Percentiles rank a stretch among this genome's conserved stretches.
These are phyloP conservation scores for Curvularia hawaiiensis DNA, from an alignment of 2,329 filamentous ascomycete genomes.

Conservation along the genomic window DNA sequence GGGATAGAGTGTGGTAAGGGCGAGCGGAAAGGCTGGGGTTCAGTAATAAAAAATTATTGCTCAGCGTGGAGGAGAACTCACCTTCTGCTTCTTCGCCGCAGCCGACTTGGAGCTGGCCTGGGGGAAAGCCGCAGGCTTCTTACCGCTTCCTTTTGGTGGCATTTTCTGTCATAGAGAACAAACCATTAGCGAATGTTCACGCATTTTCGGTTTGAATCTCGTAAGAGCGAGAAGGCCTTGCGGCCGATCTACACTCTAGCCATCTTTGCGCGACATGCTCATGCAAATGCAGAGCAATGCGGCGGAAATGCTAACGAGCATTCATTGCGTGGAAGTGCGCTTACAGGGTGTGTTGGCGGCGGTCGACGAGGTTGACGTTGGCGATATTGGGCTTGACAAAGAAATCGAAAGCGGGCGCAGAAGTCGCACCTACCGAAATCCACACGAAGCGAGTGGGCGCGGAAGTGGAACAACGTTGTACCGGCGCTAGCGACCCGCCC, in stretches of 20 bases:
- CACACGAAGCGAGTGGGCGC: constrained; percentile 25
- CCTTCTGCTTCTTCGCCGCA: constrained; percentile 95
- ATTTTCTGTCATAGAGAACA: constrained; percentile 98
- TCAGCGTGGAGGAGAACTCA: constrained; percentile 50
- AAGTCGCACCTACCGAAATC: constrained; percentile 26
- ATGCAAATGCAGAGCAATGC: constrained; percentile 32
- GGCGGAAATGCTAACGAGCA: constrained; percentile 41
- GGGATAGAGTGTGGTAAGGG: background rate
- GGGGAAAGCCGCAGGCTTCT: constrained; percentile 79
- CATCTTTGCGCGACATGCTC: constrained; percentile 43
- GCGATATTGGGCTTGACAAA: constrained; percentile 27
- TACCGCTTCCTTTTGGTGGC: constrained; percentile 85
- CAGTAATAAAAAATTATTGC: constrained; percentile 1
- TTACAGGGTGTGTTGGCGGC: constrained; percentile 46
- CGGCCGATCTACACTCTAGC: constrained; percentile 47
- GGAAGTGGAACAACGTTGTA: constrained; percentile 12
- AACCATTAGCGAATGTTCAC: constrained; percentile 87
- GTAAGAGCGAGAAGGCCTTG: constrained; percentile 47
- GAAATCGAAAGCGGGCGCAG: constrained; percentile 19
- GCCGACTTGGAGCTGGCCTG: constrained; percentile 66
- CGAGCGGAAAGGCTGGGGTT: constrained; percentile 8
- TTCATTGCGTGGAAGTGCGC: constrained; percentile 38
- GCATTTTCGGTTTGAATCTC: constrained; percentile 53
- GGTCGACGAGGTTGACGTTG: constrained; percentile 43
- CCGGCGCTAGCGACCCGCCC: constrained; percentile 23